Conservation (phyloP, 2,329 filamentous ascomycete species). For the Trichoderma sp. region DNA sequence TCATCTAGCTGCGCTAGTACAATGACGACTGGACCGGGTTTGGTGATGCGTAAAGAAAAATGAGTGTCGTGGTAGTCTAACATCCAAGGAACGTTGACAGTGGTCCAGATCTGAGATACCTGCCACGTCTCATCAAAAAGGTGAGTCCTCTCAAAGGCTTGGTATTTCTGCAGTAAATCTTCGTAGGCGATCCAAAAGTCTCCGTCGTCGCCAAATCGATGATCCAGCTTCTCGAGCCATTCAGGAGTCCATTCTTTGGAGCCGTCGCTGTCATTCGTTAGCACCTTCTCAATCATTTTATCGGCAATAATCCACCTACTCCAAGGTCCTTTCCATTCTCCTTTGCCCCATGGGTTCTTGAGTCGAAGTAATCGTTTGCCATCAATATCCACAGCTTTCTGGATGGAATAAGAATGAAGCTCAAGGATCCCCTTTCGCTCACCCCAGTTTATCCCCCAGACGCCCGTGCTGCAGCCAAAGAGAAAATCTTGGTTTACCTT, state of each 20-base stretch:
- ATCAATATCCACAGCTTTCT: slow-evolving; percentile 57
- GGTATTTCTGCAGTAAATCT: slow-evolving; percentile 60
- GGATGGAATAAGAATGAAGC: slow-evolving; percentile 62
- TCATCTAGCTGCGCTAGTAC: slow-evolving; percentile 60
- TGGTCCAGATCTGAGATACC: slow-evolving; percentile 50
- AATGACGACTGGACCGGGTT: slow-evolving; percentile 53
- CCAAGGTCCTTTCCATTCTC: slow-evolving; percentile 81
- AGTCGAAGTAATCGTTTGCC: slow-evolving; percentile 65
- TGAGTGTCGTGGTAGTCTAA: slow-evolving; percentile 55
- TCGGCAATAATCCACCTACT: slow-evolving; percentile 38
- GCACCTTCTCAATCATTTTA: background rate
- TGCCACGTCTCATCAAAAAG: slow-evolving; percentile 59
- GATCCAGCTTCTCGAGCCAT: slow-evolving; percentile 70
- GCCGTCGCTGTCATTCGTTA: slow-evolving; percentile 56
- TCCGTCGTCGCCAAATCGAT: slow-evolving; percentile 77
- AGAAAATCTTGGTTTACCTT: slow-evolving; percentile 78
- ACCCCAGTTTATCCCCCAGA: slow-evolving; percentile 34
- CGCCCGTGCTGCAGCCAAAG: slow-evolving; percentile 60
- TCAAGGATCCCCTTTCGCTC: slow-evolving; percentile 59
- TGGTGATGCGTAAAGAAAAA: slow-evolving; percentile 53
- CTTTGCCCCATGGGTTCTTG: slow-evolving; percentile 78
- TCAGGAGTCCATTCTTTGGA: slow-evolving; percentile 83
- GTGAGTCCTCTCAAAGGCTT: slow-evolving; percentile 59
- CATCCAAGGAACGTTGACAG: slow-evolving; percentile 57
- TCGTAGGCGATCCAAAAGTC: slow-evolving; percentile 63